Base-by-base conservation (phyloP, 208 protist genomes). In the Trypanosoma congolense region DNA sequence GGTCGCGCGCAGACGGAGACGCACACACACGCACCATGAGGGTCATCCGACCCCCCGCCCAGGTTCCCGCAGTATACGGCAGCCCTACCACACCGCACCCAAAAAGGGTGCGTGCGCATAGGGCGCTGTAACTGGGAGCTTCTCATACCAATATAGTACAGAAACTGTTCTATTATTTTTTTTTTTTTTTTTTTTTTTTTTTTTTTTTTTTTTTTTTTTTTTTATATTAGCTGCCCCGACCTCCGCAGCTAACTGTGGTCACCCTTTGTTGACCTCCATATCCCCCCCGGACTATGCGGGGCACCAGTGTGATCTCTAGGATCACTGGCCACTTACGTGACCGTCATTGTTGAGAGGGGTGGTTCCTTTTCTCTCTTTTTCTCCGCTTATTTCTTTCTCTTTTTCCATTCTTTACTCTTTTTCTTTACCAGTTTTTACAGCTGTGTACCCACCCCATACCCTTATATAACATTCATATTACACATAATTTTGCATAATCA, bases 181-280 rank as follows among this genome's bases (percentile, higher is more conserved):
- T 56, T 42, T 4, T 36, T 44, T 56, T 2, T 45, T 35, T 14
- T 70, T 77, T 66, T 56, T 2, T 45, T 35, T 14, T 70, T 77
- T 66, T 35, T 35, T 12, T 21, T 18, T 38, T 22, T 8, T 8
- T 36, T 22, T 25, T 28, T 56, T 42, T 4, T 36, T 44, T 56
- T 2, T 45, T 35, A 8, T 70, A 73, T 66, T 33, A 24, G 6
- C 22, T 66, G 29, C 5, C 40, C 41, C n/a, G 21, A 33, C 46
- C 22, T 31, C 10, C 9, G 22, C 14, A 33, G 18, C 16, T 50
- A 12, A 31, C 3, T 14, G 22, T 31, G 28, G 31, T 16, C 18
- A 50, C 16, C 33, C 33, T 38, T 38, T 38, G 33, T 38, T 38
- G 33, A 38, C 12, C 33, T 38, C 33, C 33, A 12, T 16, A 38